Base-by-base conservation (phyloP, 371 early-diverging fungal species). In the Catenaria anguillulae region DNA sequence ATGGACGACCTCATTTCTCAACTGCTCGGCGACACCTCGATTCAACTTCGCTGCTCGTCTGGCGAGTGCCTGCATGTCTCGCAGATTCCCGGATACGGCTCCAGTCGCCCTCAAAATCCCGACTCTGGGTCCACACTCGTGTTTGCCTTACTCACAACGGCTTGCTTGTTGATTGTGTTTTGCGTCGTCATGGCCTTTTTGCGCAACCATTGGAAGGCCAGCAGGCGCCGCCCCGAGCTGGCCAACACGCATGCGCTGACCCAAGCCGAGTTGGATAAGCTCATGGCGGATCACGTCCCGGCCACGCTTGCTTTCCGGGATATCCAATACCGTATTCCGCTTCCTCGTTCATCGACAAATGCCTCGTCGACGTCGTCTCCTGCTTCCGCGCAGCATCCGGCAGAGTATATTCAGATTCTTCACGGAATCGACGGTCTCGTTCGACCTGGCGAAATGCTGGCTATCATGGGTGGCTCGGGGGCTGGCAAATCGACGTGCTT, bases 31-130 rank as follows among this genome's bases (percentile, higher is more conserved):
- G 88, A 89, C 60, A 77, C 21, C 17, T 80, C 81, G 5, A 88
- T 89, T 63, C 80, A 78, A 33, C 70, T 89, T 61, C 63, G 66
- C n/a, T 89, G 90, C 66, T 67, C 69, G 26, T 79, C 81, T 24
- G 88, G 88, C 48, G 92, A 92, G 69, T 94, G 93, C 67, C 63
- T 92, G 37, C 90, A 92, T 70, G 86, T 87, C 63, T 84, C 85
- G 8, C 85, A 89, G 73, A 81, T 92, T 0, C 94, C 94, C 12
- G 89, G 87, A 21, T 89, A 82, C 64, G 70, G 68, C 37, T 70
- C 72, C 62, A 60, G 71, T 61, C 74, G 78, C 26, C 79, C 80
- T 4, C 73, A 72, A 13, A 67, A 77, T 26, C 82, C 81, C 13
- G 80, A 78, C 31, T 79, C 81, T 62, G 80, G 79, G 66, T 58